Percentiles rank a stretch among this genome's conserved stretches.
These are phyloP conservation scores for Mucor indicus DNA, from an alignment of 371 early-diverging fungal genomes.

Conservation along the genomic window DNA sequence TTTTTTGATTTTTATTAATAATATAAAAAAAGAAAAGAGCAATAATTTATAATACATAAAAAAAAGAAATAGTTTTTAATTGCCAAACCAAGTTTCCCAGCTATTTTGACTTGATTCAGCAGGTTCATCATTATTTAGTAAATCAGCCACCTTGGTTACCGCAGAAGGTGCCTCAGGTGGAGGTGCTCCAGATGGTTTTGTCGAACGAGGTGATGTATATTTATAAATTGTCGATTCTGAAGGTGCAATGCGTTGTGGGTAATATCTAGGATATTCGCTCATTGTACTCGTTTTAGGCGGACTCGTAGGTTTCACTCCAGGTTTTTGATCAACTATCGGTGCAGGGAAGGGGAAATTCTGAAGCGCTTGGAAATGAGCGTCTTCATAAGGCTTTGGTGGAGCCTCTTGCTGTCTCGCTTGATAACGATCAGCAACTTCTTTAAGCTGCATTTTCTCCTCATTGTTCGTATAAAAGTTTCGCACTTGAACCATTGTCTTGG, in stretches of 20 bases:
- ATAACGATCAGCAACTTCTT: slow-evolving; percentile 45
- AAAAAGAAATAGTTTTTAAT: slow-evolving; percentile 2
- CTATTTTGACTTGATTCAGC: slow-evolving; percentile 36
- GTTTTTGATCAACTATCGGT: slow-evolving; percentile 13
- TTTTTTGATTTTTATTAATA: not conserved
- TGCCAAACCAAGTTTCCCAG: slow-evolving; percentile 53
- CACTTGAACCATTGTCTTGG: slow-evolving; percentile 82
- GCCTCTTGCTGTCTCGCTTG: slow-evolving; percentile 13
- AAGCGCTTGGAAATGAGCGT: slow-evolving; percentile 20
- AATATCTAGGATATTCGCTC: not conserved
- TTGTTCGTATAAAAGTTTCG: slow-evolving; percentile 80
- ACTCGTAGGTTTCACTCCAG: not conserved
- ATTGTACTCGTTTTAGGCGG: not conserved
- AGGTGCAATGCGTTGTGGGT: not conserved
- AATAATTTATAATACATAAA: not conserved
- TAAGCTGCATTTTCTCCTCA: slow-evolving; percentile 63
- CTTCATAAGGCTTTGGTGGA: slow-evolving; percentile 13
- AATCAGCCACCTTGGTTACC: slow-evolving; percentile 48
- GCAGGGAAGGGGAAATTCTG: slow-evolving; percentile 32
- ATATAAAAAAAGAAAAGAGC: not conserved
- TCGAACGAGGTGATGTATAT: slow-evolving; percentile 4
- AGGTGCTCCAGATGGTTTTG: not conserved
- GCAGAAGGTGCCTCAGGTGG: slow-evolving; percentile 14
- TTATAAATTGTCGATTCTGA: slow-evolving; percentile 6
- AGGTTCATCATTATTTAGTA: slow-evolving; percentile 50